Evolutionary conservation across 805 yeast species (phyloP).

Genomic region (Suhomyces sp.): DNA sequence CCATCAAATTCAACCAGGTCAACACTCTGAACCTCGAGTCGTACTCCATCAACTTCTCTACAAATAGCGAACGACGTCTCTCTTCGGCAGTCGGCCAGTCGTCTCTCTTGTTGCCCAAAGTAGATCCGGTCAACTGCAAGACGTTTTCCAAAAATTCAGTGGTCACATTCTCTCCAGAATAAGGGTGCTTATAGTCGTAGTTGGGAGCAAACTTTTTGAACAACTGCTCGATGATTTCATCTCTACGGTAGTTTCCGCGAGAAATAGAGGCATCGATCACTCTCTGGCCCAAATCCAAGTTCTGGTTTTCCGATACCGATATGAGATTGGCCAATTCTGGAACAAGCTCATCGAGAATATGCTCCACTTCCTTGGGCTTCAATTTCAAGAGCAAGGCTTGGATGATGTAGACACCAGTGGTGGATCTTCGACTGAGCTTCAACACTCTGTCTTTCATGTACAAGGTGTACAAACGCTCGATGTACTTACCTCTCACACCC

Average conservation of each 20-base stretch:
- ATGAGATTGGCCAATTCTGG: conserved; percentile 63
- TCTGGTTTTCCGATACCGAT: conserved; percentile 49
- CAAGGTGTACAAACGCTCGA: conserved; percentile 63
- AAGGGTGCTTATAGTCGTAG: conserved; percentile 22
- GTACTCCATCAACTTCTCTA: conserved; percentile 69
- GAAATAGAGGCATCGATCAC: conserved; percentile 63
- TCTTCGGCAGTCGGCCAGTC: conserved; percentile 94
- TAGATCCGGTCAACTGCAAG: conserved; percentile 61
- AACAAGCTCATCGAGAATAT: conserved; percentile 59
- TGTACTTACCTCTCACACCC: conserved; percentile 57
- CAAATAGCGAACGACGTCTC: conserved; percentile 70
- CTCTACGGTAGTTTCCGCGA: conserved; percentile 56
- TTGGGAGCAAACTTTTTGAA: conserved; percentile 42
- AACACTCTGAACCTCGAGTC: conserved; percentile 58
- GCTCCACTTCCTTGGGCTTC: conserved; percentile 59
- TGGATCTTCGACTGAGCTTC: conserved; percentile 74
- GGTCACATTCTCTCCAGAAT: conserved; percentile 10
- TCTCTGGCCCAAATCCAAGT: conserved; percentile 65
- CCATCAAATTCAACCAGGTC: conserved; percentile 58
- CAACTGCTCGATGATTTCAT: conserved; percentile 51
- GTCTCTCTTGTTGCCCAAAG: conserved; percentile 75
- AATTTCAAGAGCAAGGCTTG: conserved; percentile 66
- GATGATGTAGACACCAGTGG: conserved; percentile 80
- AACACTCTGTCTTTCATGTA: conserved; percentile 74
- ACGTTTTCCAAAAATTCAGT: conserved; percentile 65